Evolutionary conservation across 352 stramenopile genomes (phyloP), one percentile per base, ranked within the genome.

Genomic region (Phytopythium delawarense): DNA sequence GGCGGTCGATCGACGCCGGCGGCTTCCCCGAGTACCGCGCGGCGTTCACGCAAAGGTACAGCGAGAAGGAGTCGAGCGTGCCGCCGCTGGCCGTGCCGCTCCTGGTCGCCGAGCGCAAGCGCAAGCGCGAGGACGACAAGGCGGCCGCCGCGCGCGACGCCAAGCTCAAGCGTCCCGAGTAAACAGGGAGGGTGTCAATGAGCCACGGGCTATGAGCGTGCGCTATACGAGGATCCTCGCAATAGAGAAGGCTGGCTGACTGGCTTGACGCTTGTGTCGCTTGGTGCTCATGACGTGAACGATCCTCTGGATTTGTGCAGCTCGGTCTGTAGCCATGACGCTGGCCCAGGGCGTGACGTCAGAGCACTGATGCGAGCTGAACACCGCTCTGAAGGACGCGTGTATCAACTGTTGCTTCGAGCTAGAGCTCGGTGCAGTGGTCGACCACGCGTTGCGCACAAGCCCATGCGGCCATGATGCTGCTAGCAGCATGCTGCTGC

Each of bases 101-200:
- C 23, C 72, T 81, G 23, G 77, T 90, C 55, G 61, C 67, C 42
- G 77, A 88, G 61, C 80, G 79, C 32, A 80, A 84, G 59, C 76
- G 81, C 45, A 75, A 83, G 59, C 69, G 78, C 30, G 74, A 85
- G 30, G 67, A 64, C 5, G 77, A 86, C 35, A 81, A 76, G 34
- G 57, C 54, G 30, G 66, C 60, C 20, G 49, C 52, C 23, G 62
- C 57, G 21, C 73, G 78, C 59, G 62, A 68, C 12, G 63, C 67
- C 23, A 49, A 39, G 54, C 54, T 16, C 35, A 40, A 60, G 23
- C 54, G 54, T 9, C 2, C 54, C n/a, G 54, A 35, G 35, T 60
- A 50, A 15, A 7, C 13, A n/a, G 4, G 34, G 2, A 16, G 63
- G 35, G 35, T 0, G 8, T 69, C 32, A 64, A 76, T 44, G 51